Evolutionary conservation across 805 yeast genomes (phyloP).

Genomic region (Jamesozyma gamospora): DNA sequence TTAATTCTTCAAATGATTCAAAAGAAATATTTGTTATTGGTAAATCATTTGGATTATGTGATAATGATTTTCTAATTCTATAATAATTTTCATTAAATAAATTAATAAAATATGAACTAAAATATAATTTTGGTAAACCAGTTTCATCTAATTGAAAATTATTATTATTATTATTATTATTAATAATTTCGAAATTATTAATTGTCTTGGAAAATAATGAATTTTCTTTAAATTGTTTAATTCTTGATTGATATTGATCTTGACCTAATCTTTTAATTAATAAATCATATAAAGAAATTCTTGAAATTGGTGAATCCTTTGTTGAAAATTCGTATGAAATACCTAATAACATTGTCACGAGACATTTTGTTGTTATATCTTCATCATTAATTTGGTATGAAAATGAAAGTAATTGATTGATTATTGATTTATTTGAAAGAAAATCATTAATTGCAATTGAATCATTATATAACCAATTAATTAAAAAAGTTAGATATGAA

Average conservation of each 20-base stretch:
- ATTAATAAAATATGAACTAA: constrained; percentile 52
- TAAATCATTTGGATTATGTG: constrained; percentile 63
- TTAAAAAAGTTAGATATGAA: constrained; percentile 66
- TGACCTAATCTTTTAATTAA: constrained; percentile 67
- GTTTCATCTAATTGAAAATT: constrained; percentile 58
- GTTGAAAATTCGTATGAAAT: constrained; percentile 76
- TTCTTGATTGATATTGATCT: constrained; percentile 64
- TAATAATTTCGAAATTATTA: constrained; percentile 35
- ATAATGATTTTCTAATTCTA: constrained; percentile 60
- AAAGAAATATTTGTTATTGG: constrained; percentile 59
- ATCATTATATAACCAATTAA: constrained; percentile 72
- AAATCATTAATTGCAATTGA: constrained; percentile 65
- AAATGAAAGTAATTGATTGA: constrained; percentile 59
- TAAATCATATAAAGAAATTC: constrained; percentile 51
- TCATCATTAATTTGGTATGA: constrained; percentile 43
- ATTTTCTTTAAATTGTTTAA: constrained; percentile 61
- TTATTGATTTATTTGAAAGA: constrained; percentile 52
- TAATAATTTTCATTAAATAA: constrained; percentile 60
- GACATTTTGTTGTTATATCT: constrained; percentile 56
- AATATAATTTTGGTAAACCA: constrained; percentile 79
- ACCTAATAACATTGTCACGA: constrained; percentile 64
- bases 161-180: no score
- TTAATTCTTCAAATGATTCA: constrained; percentile 37
- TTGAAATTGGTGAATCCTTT: constrained; percentile 39
- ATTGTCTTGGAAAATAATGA: constrained; percentile 42